These are phyloP conservation scores for Suhomyces yuchorum DNA, from an alignment of 1,139 yeast genomes.

Conservation along the genomic window DNA sequence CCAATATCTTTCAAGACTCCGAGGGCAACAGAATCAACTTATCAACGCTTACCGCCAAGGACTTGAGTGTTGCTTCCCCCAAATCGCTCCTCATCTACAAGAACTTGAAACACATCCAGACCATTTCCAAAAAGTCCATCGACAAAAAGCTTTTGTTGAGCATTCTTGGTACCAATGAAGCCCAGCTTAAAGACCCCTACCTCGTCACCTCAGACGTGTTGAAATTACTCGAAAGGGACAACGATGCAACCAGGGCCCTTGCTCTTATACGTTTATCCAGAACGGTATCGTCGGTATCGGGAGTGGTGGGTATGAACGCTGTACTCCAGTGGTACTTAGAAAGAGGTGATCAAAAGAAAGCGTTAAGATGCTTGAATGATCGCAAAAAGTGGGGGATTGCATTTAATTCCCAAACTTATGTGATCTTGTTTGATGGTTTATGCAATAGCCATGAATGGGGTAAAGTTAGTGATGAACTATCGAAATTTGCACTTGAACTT, in stretches of 20 bases:
- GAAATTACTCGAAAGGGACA: slow-evolving; percentile 51
- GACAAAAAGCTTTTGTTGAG: slow-evolving; percentile 51
- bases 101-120: slow-evolving; percentile 30
- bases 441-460: slow-evolving; percentile 47
- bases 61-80: slow-evolving; percentile 26
- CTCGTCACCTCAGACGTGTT: slow-evolving; percentile 55
- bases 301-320: slow-evolving; percentile 63
- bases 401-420: slow-evolving; percentile 54
- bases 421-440: slow-evolving; percentile 60
- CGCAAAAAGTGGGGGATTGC: slow-evolving; percentile 64
- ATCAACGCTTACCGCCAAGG: slow-evolving; percentile 22
- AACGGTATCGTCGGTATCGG: slow-evolving; percentile 32
- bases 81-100: slow-evolving; percentile 32
- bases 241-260: slow-evolving; percentile 52
- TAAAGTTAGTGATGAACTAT: slow-evolving; percentile 23
- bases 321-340: slow-evolving; percentile 52
- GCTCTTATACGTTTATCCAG: slow-evolving; percentile 53
- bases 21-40: slow-evolving; percentile 25
- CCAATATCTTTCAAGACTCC: slow-evolving; percentile 21
- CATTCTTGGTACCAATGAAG: slow-evolving; percentile 58
- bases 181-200: slow-evolving; percentile 57
- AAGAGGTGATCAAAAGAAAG: slow-evolving; percentile 42
- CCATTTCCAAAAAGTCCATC: slow-evolving; percentile 26
- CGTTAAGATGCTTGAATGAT: slow-evolving; percentile 51
- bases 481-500: slow-evolving; percentile 26